These are phyloP conservation scores for Paramyrothecium sp. DNA, from an alignment of 2,329 filamentous ascomycete species.

Conservation along the genomic window DNA sequence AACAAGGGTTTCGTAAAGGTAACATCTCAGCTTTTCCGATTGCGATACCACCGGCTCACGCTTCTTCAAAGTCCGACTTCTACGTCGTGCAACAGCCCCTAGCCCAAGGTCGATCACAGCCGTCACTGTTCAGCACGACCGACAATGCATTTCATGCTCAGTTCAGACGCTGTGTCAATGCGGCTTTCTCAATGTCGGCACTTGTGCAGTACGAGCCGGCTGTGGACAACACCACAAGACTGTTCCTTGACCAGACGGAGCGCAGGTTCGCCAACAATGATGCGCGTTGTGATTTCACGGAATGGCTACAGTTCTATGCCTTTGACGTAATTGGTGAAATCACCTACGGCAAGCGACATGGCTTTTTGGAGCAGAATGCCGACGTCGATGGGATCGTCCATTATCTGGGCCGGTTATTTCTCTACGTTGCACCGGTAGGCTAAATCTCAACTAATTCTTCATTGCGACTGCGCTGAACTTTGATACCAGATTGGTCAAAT, in stretches of 20 bases:
- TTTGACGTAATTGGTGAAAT: conserved; percentile 81
- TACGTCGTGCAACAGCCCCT: conserved; percentile 77
- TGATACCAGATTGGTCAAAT: conserved; percentile 65
- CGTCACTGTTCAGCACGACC: conserved; percentile 74
- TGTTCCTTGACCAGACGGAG: conserved; percentile 66
- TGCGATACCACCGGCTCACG: conserved; percentile 51
- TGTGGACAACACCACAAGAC: conserved; percentile 70
- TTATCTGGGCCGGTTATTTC: conserved; percentile 63
- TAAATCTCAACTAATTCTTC: accelerated
- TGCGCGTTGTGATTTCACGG: conserved; percentile 54
- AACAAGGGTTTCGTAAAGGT: conserved; percentile 83
- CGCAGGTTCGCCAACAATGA: conserved; percentile 47
- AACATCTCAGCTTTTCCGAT: conserved; percentile 2
- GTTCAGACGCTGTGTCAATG: conserved; percentile 73
- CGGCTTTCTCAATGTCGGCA: conserved; percentile 74
- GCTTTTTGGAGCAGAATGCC: conserved; percentile 71
- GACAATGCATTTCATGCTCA: conserved; percentile 74
- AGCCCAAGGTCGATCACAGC: conserved; percentile 64
- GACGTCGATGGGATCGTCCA: conserved; percentile 73
- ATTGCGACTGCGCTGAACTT: neutral
- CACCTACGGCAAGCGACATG: conserved; percentile 72
- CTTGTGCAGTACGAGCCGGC: conserved; percentile 78
- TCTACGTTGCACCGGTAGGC: conserved; percentile 68
- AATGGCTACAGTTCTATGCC: conserved; percentile 78
- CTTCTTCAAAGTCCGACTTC: conserved; percentile 63